A percentile compares a stretch with the other conserved stretches of the same genome.
Evolutionary conservation across 2,329 filamentous ascomycete genomes (phyloP).

Genomic region (Penicillium sp.): DNA sequence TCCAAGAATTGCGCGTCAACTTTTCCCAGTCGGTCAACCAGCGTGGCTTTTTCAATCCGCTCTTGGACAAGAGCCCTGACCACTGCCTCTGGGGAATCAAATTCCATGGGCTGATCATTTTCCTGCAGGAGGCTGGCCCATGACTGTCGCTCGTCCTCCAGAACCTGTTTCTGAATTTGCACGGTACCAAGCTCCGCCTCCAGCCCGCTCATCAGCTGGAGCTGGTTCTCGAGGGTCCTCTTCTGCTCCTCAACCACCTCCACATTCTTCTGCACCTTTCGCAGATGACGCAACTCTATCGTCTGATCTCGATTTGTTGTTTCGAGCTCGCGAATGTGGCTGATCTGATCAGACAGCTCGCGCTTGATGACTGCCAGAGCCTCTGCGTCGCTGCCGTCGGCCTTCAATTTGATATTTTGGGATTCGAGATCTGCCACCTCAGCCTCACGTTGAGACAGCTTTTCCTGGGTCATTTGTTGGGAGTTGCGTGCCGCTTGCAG

Average conservation of each 20-base stretch:
- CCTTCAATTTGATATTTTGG: slow-evolving; percentile 81
- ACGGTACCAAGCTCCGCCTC: slow-evolving; percentile 80
- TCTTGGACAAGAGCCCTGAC: slow-evolving; percentile 84
- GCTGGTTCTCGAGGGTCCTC: slow-evolving; percentile 74
- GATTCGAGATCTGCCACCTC: slow-evolving; percentile 78
- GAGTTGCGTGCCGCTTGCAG: slow-evolving; percentile 63
- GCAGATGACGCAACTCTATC: slow-evolving; percentile 78
- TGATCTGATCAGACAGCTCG: slow-evolving; percentile 88
- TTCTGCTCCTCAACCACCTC: slow-evolving; percentile 97
- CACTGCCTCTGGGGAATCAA: slow-evolving; percentile 86
- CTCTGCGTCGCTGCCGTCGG: slow-evolving; percentile 84
- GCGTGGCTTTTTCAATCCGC: slow-evolving; percentile 75
- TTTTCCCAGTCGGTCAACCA: slow-evolving; percentile 80
- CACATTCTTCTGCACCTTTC: slow-evolving; percentile 82
- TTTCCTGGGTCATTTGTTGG: slow-evolving; percentile 67
- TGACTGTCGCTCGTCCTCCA: slow-evolving; percentile 85
- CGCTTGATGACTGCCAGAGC: slow-evolving; percentile 83
- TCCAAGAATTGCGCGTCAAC: slow-evolving; percentile 79
- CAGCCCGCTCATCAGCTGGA: slow-evolving; percentile 75
- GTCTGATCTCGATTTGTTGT: slow-evolving; percentile 78
- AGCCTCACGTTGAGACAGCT: slow-evolving; percentile 71
- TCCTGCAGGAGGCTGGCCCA: slow-evolving; percentile 87
- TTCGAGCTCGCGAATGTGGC: slow-evolving; percentile 87
- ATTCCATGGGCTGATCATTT: slow-evolving; percentile 70
- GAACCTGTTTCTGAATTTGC: slow-evolving; percentile 78